Percentiles rank a stretch among this genome's conserved stretches.
Evolutionary conservation across 176 grass and related monocot species (phyloP).

Genomic region (Triticum urartu): DNA sequence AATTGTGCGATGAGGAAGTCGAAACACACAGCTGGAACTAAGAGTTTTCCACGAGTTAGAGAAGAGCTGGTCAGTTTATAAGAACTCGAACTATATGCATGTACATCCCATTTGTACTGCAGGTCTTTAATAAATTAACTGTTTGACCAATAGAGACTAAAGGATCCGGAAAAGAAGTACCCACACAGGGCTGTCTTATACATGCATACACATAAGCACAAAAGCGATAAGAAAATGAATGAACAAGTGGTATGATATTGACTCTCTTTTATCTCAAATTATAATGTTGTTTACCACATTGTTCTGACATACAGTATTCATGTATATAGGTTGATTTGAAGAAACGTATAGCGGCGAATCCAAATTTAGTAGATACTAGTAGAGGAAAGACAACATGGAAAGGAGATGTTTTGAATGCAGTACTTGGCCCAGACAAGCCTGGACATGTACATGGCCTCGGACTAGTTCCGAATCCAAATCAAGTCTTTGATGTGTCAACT

Average conservation of each 20-base stretch:
- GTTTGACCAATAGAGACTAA: not conserved
- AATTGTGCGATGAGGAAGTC: not conserved
- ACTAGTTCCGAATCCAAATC: constrained; percentile 3
- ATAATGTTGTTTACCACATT: not conserved
- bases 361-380: not conserved
- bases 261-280: not conserved
- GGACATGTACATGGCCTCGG: not conserved
- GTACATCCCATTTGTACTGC: not conserved
- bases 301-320: not conserved
- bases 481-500: not conserved
- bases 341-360: not conserved
- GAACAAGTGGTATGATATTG: not conserved
- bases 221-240: constrained; percentile 3
- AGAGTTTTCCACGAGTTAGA: constrained; percentile 1
- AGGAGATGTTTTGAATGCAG: constrained; percentile 9
- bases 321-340: not conserved
- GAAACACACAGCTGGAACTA: not conserved
- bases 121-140: not conserved
- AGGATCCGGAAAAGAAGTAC: not conserved
- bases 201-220: not conserved
- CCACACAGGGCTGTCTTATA: not conserved
- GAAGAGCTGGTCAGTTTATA: not conserved
- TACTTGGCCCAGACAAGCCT: constrained; percentile 17
- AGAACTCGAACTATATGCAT: not conserved
- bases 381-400: not conserved